Evolutionary conservation across 2,329 filamentous ascomycete genomes (phyloP).

Genomic region (Eurotiales sp.): DNA sequence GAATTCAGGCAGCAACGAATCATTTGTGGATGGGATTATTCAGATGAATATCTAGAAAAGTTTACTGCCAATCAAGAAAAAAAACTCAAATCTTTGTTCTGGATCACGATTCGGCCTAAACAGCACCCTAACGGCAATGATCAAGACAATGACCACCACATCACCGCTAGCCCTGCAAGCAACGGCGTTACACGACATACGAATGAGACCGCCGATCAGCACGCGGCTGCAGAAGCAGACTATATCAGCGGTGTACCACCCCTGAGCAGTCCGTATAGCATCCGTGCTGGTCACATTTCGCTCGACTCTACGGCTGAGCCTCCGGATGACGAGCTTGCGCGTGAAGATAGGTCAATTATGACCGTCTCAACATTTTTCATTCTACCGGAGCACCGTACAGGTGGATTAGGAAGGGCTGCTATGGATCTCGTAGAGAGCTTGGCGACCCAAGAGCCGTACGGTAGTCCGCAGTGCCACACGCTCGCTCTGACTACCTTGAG

Average conservation of each 20-base stretch:
- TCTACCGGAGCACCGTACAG: slow-evolving; percentile 19
- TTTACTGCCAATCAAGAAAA: slow-evolving; percentile 17
- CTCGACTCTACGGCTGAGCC: slow-evolving; percentile 22
- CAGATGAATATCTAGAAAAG: slow-evolving; percentile 12
- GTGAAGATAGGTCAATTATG: slow-evolving; percentile 15
- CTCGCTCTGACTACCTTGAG: slow-evolving; percentile 18
- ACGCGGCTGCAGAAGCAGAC: too few relatives aligned
- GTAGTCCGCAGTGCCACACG: slow-evolving; percentile 19
- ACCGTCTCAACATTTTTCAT: slow-evolving; percentile 23
- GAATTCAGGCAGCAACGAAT: slow-evolving; percentile 20
- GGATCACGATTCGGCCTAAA: slow-evolving; percentile 18
- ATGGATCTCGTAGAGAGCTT: slow-evolving; percentile 20
- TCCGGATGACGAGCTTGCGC: slow-evolving; percentile 17
- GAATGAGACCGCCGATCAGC: background rate
- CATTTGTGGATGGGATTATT: slow-evolving; percentile 21
- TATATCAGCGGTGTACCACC: background rate
- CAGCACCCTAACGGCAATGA: background rate
- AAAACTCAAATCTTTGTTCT: slow-evolving; percentile 20
- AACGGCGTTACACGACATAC: background rate
- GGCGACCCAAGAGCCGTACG: slow-evolving; percentile 16
- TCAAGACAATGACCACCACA: background rate
- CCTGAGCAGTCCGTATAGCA: background rate
- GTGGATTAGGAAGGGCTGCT: slow-evolving; percentile 17
- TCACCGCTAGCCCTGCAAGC: too few relatives aligned
- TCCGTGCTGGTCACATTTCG: slow-evolving; percentile 27